Evolutionary conservation across 164 flowering plant genomes (phyloP).

Genomic region (Santalum album): DNA sequence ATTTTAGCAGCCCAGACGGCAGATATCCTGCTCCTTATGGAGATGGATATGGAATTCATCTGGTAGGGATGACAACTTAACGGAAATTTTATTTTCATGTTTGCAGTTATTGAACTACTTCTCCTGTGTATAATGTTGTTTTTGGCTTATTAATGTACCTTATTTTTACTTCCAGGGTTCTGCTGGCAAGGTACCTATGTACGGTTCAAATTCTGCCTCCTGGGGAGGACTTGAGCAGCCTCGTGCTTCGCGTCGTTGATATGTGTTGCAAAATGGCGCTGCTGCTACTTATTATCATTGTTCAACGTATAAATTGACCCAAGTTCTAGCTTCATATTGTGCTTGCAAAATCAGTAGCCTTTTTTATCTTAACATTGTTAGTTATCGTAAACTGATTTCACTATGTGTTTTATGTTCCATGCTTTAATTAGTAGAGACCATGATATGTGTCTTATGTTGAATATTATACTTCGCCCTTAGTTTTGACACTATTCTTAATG

Average conservation of each 20-base stretch:
- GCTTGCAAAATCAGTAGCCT: slow-evolving; percentile 22
- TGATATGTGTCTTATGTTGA: not conserved
- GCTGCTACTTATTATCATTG: slow-evolving; percentile 1
- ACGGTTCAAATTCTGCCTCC: slow-evolving; percentile 57
- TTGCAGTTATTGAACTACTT: not conserved
- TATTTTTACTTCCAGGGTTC: slow-evolving; percentile 44
- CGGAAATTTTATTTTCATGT: not conserved
- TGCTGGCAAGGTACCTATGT: slow-evolving; percentile 54
- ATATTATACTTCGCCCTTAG: no score
- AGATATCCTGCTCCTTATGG: slow-evolving; percentile 49
- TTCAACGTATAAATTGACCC: slow-evolving; percentile 10
- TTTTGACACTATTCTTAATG: no score
- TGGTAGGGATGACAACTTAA: slow-evolving; percentile 33
- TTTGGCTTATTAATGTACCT: not conserved
- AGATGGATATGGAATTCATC: slow-evolving; percentile 54
- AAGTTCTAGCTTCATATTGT: slow-evolving; percentile 23
- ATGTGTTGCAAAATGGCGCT: slow-evolving; percentile 3
- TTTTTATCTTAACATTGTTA: slow-evolving; percentile 21
- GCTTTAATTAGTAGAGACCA: slow-evolving; percentile 8
- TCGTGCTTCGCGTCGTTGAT: slow-evolving; percentile 55
- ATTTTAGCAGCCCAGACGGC: slow-evolving; percentile 42
- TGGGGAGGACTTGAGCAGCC: slow-evolving; percentile 68
- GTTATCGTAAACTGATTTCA: slow-evolving; percentile 14
- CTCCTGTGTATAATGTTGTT: no score
- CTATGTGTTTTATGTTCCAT: slow-evolving; percentile 11